Conservation (phyloP, 2,329 filamentous ascomycete species). For the Cucurbitaria berberidis region DNA sequence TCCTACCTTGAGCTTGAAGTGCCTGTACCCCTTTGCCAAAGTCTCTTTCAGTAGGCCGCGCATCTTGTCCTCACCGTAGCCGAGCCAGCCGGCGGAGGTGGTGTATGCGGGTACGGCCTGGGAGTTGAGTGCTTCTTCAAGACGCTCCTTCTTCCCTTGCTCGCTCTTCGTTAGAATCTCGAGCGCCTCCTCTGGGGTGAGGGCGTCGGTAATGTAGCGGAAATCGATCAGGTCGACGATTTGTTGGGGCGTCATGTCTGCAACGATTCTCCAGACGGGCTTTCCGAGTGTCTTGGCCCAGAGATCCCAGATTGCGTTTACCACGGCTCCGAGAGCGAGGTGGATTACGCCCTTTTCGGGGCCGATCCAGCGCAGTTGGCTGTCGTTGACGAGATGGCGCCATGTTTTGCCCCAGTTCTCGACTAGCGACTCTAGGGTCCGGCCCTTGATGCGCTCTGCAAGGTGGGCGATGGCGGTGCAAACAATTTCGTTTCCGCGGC, state of each 20-base stretch:
- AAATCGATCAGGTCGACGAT: slow-evolving; percentile 91
- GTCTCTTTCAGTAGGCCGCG: slow-evolving; percentile 75
- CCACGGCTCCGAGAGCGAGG: slow-evolving; percentile 84
- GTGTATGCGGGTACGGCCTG: slow-evolving; percentile 88
- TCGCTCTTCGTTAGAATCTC: slow-evolving; percentile 71
- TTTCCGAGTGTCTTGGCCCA: slow-evolving; percentile 88
- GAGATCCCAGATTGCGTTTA: slow-evolving; percentile 94
- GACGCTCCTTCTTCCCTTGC: slow-evolving; percentile 70
- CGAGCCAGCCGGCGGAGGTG: slow-evolving; percentile 89
- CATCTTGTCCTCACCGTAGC: slow-evolving; percentile 89
- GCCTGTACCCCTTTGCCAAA: slow-evolving; percentile 74
- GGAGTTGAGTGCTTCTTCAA: slow-evolving; percentile 74
- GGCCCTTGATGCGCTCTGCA: slow-evolving; percentile 75
- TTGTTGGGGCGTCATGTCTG: slow-evolving; percentile 88
- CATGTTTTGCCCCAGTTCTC: slow-evolving; percentile 86
- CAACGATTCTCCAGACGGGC: slow-evolving; percentile 88
- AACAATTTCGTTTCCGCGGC: slow-evolving; percentile 90
- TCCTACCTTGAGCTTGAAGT: slow-evolving; percentile 94
- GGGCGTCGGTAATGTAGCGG: slow-evolving; percentile 91
- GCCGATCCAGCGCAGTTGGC: slow-evolving; percentile 90
- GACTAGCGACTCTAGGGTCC: slow-evolving; percentile 77
- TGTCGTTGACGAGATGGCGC: slow-evolving; percentile 90
- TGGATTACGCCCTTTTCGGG: slow-evolving; percentile 95
- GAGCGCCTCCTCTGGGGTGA: slow-evolving; percentile 84
- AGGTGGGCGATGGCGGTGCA: slow-evolving; percentile 83